Evolutionary conservation across 345 rosid species (phyloP), one percentile per base, ranked within the genome.

Genomic region (Salix purpurea): DNA sequence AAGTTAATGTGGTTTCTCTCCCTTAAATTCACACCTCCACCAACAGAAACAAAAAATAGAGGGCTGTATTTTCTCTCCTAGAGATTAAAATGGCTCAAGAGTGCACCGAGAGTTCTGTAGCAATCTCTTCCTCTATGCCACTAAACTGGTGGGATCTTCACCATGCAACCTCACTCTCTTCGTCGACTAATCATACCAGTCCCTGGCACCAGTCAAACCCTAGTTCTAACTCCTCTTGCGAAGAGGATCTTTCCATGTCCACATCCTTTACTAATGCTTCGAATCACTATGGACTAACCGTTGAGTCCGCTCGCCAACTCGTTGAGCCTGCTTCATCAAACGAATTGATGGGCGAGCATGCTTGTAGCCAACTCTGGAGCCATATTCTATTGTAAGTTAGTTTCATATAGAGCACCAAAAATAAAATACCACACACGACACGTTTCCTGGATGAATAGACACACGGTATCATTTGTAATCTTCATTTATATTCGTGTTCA

Each of bases 111-210:
- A 67, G 80, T 65, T 82, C 84, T n/a, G 85, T 81, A 36, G 81
- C 74, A 28, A 69, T 78, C 46, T 77, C 82, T 13, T 79, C 87
- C 50, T 77, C 79, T 11, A 44, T 87, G 7, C 80, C 80, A 37
- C 71, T 74, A 50, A 76, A 44, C 69, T 92, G 93, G 94, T 89
- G 92, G 89, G 91, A 91, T 77, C 87, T 86, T 83, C 93, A 76
- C 65, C 75, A 84, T 80, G 87, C 88, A 69, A 85, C 19, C 72
- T 86, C 89, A 32, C 67, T 88, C 28, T 76, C 83, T 81, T 77
- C 96, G 9, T 86, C 86, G 89, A 74, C 73, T n/a, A 72, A 26
- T 5, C 6, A 34, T 61, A 75, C 44, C 39, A 62, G 73, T 68
- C 64, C 83, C 3, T 83, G 87, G 83, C 83, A 82, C 30, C 84